These are phyloP conservation scores for Artemisia annua DNA, from an alignment of 129 eudicot genomes.

Conservation along the genomic window DNA sequence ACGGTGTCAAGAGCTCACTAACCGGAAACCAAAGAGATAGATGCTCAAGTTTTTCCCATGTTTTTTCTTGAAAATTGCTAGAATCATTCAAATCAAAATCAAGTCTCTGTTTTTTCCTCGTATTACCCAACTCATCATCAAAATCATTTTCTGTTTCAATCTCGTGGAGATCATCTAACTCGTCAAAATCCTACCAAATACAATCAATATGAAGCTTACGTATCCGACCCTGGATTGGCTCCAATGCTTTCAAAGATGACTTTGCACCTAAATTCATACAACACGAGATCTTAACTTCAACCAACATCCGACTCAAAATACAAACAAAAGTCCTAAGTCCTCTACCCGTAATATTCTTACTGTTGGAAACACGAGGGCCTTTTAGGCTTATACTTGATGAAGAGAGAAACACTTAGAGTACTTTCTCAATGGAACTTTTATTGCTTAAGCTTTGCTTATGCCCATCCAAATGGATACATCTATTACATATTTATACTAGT, in stretches of 20 bases:
- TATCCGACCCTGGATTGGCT: constrained; percentile 65
- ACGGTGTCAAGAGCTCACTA: constrained; percentile 77
- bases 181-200: constrained; percentile 57
- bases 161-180: constrained; percentile 36
- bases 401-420: too few species aligned
- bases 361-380: too few species aligned
- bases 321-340: constrained; percentile 81
- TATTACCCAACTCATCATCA: constrained; percentile 36
- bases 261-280: constrained; percentile 78
- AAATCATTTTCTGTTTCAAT: constrained; percentile 24
- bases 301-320: constrained; percentile 52
- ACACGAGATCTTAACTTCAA: constrained; percentile 73
- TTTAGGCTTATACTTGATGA: too few species aligned
- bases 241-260: constrained; percentile 63
- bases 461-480: too few species aligned
- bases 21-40: constrained; percentile 90
- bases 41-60: constrained; percentile 61
- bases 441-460: too few species aligned
- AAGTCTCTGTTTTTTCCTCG: constrained; percentile 44
- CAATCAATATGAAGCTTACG: constrained; percentile 82
- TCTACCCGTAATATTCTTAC: constrained; percentile 62
- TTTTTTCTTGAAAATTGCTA: constrained; percentile 28
- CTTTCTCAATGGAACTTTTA: too few species aligned
- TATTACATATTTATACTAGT: too few species aligned
- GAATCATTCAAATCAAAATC: constrained; percentile 43